A percentile compares a stretch with the other conserved stretches of the same genome.
phyloP scores from a whole-genome alignment of 106 monocot genomes.

The Allium cepa region DNA sequence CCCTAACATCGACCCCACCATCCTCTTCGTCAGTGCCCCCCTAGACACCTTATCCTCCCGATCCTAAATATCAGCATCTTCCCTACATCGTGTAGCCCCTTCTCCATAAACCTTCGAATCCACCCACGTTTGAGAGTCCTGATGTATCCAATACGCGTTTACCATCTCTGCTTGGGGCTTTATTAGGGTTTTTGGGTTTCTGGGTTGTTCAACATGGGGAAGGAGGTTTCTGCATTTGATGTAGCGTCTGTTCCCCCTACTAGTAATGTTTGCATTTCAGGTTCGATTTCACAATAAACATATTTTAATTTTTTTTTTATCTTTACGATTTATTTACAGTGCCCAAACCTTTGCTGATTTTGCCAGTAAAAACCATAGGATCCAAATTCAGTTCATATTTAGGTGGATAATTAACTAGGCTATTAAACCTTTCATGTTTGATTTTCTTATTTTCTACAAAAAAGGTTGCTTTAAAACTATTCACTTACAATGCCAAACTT shows the following conservation, averaged over 20 bases:
- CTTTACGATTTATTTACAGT: too few relatives aligned
- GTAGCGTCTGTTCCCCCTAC: conserved; percentile 24
- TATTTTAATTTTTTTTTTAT: too few relatives aligned
- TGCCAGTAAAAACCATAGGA: neutral
- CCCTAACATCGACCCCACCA: neutral
- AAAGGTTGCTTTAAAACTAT: neutral
- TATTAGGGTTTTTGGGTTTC: neutral
- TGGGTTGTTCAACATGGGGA: conserved; percentile 28
- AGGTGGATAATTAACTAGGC: too few relatives aligned
- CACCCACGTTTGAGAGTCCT: neutral
- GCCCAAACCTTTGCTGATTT: too few relatives aligned
- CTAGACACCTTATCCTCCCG: neutral
- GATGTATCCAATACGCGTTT: neutral
- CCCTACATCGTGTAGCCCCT: neutral
- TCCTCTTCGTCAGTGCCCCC: neutral
- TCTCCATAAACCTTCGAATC: neutral
- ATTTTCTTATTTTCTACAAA: neutral
- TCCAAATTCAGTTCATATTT: neutral
- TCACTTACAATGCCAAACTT: conserved; percentile 22
- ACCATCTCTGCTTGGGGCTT: neutral
- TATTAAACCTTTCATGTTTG: too few relatives aligned
- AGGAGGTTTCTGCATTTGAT: conserved; percentile 12
- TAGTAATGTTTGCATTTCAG: neutral
- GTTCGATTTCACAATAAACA: too few relatives aligned
- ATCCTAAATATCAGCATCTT: neutral